A percentile compares a stretch with the other conserved stretches of the same genome.
Conservation (phyloP, 495 filamentous ascomycete genomes). For the Penicillium odoratum region DNA sequence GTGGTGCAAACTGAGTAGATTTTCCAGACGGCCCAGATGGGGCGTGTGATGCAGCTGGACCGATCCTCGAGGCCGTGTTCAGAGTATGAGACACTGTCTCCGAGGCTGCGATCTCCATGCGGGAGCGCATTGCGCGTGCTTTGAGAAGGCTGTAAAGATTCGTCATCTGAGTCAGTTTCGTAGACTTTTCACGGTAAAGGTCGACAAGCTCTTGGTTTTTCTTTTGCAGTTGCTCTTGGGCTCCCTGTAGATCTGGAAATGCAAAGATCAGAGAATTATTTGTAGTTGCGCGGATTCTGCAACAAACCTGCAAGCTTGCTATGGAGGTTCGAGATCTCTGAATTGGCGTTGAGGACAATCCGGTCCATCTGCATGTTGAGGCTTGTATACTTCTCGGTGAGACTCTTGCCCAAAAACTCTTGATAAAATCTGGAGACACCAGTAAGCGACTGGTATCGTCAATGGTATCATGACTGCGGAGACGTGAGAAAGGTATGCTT, state of each 20-base stretch:
- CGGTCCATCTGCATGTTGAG: conserved; percentile 76
- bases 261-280: background rate
- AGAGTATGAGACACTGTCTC: conserved; percentile 63
- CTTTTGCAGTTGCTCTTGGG: conserved; percentile 65
- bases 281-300: conserved; percentile 8
- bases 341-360: conserved; percentile 77
- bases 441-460: conserved; percentile 15
- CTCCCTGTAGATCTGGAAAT: conserved; percentile 59
- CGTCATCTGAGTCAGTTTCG: conserved; percentile 73
- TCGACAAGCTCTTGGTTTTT: conserved; percentile 77
- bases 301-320: conserved; percentile 54
- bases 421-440: conserved; percentile 67
- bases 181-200: conserved; percentile 69
- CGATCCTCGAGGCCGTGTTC: conserved; percentile 33
- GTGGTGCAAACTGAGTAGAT: conserved; percentile 2
- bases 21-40: background rate
- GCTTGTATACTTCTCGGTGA: conserved; percentile 71
- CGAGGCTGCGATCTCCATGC: conserved; percentile 68
- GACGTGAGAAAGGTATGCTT: conserved; percentile 7
- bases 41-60: conserved; percentile 9
- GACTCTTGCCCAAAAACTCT: conserved; percentile 67
- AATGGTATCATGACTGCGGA: background rate
- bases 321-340: conserved; percentile 69
- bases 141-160: conserved; percentile 86
- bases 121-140: conserved; percentile 64